Base-by-base conservation (phyloP, 2,329 filamentous ascomycete genomes). In the Paecilomyces niveus region DNA sequence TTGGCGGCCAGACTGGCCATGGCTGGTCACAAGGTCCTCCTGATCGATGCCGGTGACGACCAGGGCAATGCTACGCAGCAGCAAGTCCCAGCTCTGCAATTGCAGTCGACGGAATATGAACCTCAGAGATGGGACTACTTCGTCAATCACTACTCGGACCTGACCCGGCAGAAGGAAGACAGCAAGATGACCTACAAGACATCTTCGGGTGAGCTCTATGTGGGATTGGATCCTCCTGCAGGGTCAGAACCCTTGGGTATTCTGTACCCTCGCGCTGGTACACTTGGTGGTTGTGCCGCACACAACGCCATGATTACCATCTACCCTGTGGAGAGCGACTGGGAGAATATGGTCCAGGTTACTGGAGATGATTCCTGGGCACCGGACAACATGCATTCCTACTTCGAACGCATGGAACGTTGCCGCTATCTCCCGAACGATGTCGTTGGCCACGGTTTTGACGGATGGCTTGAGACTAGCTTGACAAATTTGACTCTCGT, bases 41-140 rank as follows among this genome's bases (percentile, higher is more conserved):
- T 75, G n/a, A 63, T 75, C n/a, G 73, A 75, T 56, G 72, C 73
- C 5, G 73, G 73, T 35, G 82, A 83, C 60, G 84, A 87, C 63
- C 78, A 84, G 60, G 80, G 78, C 18, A 73, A 76, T 57, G 74
- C 75, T 35, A 69, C 74, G 59, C 79, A 83, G 65, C 80, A 83
- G 61, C 78, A 80, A 9, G 78, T 85, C 4, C 83, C 85, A 6
- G 79, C 82, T 1, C 78, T 83, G 64, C 78, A 80, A 22, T 78
- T 78, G 54, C 75, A 78, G 21, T 78, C 81, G 1, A 83, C 81
- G 10, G 82, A 86, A 64, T 81, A 86, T 60, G 75, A 76, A 24
- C 76, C 78, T 18, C 77, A 85, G 63, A 73, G 78, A 53, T 88
- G 85, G 85, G 81, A 85, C 68, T 87, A 83, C 71, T 88, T 82